A percentile compares a stretch with the other conserved stretches of the same genome.
Evolutionary conservation across 2,329 filamentous ascomycete species (phyloP).

Genomic region (Penicillium sp.): DNA sequence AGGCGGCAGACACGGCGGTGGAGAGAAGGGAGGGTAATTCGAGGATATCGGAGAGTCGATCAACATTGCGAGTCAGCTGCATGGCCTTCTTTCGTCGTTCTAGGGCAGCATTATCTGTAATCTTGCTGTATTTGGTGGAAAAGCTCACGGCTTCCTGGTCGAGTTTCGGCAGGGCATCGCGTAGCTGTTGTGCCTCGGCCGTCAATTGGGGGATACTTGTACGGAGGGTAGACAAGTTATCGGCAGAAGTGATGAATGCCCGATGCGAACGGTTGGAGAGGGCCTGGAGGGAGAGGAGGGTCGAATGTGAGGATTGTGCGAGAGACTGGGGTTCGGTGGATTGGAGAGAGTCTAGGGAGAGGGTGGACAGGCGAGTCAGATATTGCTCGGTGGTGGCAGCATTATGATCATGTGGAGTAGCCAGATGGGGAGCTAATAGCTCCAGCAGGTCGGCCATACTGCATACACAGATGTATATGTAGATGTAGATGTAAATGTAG

Average conservation of each 20-base stretch:
- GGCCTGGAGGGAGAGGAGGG: slow-evolving; percentile 80
- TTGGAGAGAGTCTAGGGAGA: slow-evolving; percentile 73
- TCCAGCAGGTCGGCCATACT: slow-evolving; percentile 79
- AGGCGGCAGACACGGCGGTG: slow-evolving; percentile 63
- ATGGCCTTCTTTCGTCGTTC: slow-evolving; percentile 77
- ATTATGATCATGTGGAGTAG: slow-evolving; percentile 40
- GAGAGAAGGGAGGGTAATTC: slow-evolving; percentile 85
- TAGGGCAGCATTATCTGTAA: slow-evolving; percentile 69
- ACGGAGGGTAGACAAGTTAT: slow-evolving; percentile 73
- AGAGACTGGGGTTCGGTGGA: slow-evolving; percentile 78
- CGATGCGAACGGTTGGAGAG: slow-evolving; percentile 90
- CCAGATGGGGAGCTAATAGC: slow-evolving; percentile 67
- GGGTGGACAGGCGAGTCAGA: slow-evolving; percentile 75
- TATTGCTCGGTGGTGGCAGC: slow-evolving; percentile 60
- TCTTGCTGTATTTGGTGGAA: slow-evolving; percentile 79
- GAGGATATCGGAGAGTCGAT: slow-evolving; percentile 86
- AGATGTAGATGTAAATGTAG: no score
- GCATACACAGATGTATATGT: no score
- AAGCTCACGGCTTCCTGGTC: slow-evolving; percentile 80
- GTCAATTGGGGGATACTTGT: slow-evolving; percentile 73
- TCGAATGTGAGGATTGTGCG: slow-evolving; percentile 78
- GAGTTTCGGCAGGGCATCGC: slow-evolving; percentile 73
- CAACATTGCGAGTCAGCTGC: slow-evolving; percentile 81
- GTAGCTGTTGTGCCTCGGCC: slow-evolving; percentile 68
- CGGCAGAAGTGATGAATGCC: slow-evolving; percentile 78